phyloP scores from a whole-genome alignment of 306 rosid species.

The Lotus japonicus region DNA sequence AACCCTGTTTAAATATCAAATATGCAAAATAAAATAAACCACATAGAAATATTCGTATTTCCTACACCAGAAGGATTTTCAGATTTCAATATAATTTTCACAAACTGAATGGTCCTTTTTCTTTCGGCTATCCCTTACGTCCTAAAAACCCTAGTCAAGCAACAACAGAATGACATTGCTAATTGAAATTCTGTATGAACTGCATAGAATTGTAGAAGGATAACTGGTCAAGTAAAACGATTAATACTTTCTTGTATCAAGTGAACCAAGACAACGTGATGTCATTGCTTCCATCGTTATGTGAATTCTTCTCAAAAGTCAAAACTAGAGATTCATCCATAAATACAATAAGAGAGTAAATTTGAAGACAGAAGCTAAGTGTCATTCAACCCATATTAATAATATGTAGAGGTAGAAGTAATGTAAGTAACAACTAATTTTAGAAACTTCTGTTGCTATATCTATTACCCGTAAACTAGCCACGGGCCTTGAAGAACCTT shows the following conservation, averaged over 20 bases:
- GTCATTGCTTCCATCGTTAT: not conserved
- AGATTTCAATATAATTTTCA: not conserved
- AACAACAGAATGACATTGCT: not conserved
- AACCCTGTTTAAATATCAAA: not conserved
- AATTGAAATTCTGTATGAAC: not conserved
- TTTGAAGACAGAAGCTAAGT: too few species aligned
- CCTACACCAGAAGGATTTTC: not conserved
- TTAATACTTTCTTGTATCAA: not conserved
- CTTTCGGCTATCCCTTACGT: not conserved
- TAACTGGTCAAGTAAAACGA: too few species aligned
- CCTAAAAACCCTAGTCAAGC: not conserved
- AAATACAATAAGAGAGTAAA: not conserved
- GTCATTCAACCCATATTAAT: not conserved
- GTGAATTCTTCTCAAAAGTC: not conserved
- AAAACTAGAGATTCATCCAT: not conserved
- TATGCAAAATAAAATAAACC: not conserved
- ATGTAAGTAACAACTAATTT: not conserved
- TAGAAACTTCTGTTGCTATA: too few species aligned
- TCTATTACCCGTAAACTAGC: constrained; percentile 8
- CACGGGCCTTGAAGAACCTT: not conserved
- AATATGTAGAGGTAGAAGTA: not conserved
- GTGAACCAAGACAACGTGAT: not conserved
- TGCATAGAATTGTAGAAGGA: not conserved
- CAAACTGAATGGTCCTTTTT: not conserved
- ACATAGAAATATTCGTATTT: not conserved